Evolutionary conservation across 306 rosid species (phyloP).

Genomic region (Malus asiatica): DNA sequence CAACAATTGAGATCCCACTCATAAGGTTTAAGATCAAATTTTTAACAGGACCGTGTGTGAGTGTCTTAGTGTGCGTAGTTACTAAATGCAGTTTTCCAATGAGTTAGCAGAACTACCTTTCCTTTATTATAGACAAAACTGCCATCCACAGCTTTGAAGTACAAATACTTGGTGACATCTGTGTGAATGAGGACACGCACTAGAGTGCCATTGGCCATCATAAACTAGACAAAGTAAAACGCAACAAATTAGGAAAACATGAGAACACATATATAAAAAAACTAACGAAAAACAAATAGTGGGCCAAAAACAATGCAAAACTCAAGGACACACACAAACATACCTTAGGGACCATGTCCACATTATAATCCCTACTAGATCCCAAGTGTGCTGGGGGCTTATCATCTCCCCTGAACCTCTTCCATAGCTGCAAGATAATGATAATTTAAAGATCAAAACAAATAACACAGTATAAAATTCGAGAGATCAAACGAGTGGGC

Average conservation of each 20-base stretch:
- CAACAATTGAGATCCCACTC: constrained; percentile 11
- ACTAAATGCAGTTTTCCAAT: background rate
- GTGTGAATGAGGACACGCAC: constrained; percentile 97
- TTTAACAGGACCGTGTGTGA: background rate
- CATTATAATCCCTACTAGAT: constrained; percentile 88
- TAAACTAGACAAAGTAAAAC: constrained; percentile 45
- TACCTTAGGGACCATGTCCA: constrained; percentile 97
- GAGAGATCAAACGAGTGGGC: background rate
- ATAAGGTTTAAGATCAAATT: constrained; percentile 2
- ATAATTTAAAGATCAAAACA: background rate
- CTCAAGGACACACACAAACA: background rate
- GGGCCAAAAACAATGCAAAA: background rate
- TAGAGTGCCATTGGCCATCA: constrained; percentile 95
- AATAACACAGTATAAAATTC: background rate
- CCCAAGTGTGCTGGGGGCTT: constrained; percentile 86
- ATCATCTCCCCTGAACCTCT: constrained; percentile 79
- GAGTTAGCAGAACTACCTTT: constrained; percentile 35
- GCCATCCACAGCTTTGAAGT: constrained; percentile 88
- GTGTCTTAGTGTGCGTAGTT: background rate
- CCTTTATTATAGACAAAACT: constrained; percentile 64
- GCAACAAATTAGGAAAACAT: background rate
- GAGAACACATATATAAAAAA: background rate
- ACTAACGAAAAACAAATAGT: too few relatives aligned
- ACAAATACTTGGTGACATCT: constrained; percentile 90
- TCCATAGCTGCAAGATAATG: constrained; percentile 68